These are phyloP conservation scores for Phyllostachys edulis DNA, from an alignment of 176 grass and related monocot genomes.

Conservation along the genomic window DNA sequence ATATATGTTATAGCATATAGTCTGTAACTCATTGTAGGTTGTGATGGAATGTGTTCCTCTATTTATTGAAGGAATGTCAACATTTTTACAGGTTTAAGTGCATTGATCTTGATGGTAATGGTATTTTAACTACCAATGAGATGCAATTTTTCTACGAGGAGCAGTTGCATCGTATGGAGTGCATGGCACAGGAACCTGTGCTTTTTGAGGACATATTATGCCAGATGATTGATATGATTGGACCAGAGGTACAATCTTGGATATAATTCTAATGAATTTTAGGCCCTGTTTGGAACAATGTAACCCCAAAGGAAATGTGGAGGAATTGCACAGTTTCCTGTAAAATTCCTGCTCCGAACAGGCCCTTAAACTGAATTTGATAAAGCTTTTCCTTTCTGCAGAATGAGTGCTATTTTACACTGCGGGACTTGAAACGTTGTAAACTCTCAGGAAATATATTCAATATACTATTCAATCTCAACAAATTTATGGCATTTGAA, in stretches of 20 bases:
- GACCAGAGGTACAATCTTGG: slow-evolving; percentile 72
- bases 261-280: slow-evolving; percentile 10
- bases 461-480: slow-evolving; percentile 99
- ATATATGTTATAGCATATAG: slow-evolving; percentile 5
- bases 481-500: slow-evolving; percentile 99
- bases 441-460: slow-evolving; percentile 99
- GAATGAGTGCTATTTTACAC: slow-evolving; percentile 86
- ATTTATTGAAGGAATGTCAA: slow-evolving; percentile 22
- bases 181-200: slow-evolving; percentile 98
- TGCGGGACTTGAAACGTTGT: slow-evolving; percentile 75
- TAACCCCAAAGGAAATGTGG: not conserved
- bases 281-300: not conserved
- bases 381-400: slow-evolving; percentile 45
- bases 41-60: not conserved
- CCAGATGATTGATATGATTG: slow-evolving; percentile 99
- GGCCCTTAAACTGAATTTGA: slow-evolving; percentile 27
- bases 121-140: slow-evolving; percentile 80
- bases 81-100: slow-evolving; percentile 87
- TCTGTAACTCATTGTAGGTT: not conserved
- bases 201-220: slow-evolving; percentile 99
- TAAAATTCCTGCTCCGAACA: slow-evolving; percentile 7
- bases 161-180: slow-evolving; percentile 98
- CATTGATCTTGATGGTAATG: slow-evolving; percentile 99
- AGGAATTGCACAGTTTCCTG: slow-evolving; percentile 14
- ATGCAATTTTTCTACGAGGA: slow-evolving; percentile 99